Base-by-base conservation (phyloP, 768 basidiomycete species). In the Suillus fuscotomentosus region DNA sequence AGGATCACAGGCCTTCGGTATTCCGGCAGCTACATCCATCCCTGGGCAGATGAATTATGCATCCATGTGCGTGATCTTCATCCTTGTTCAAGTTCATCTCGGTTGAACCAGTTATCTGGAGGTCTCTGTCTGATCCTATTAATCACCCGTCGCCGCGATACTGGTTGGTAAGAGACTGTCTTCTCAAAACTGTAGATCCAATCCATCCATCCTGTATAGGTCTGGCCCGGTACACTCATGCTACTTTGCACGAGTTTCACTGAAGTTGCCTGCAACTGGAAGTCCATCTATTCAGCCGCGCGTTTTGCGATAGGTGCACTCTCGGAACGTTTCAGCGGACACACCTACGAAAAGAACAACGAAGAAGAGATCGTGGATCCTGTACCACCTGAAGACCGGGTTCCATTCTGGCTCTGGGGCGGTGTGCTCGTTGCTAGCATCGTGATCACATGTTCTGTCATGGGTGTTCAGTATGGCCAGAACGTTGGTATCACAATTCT, bases 371-470 rank as follows among this genome's bases (percentile, higher is more conserved):
- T 84, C 60, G 78, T 81, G 61, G 86, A 88, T 69, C 79, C 81
- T 64, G 83, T 85, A 2, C 86, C 86, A 0, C 66, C 75, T 1
- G 79, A 79, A 55, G 85, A 89, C 69, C 85, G 83, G 10, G 83
- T 88, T 43, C 88, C 86, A 10, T 69, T 76, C 10, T 76, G 75
- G 65, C 84, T 85, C 82, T 88, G 87, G 87, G 75, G 79, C 2
- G 72, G 69, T 38, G 86, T 86, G 53, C 73, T 88, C n/a, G 34
- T 80, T 51, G 42, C 78, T 56, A 82, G 81, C 66, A 81, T 81
- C 24, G 71, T 87, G 68, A 75, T 86, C 70, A 83, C 78, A 51
- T 81, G 81, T 67, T 78, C 82, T 13, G 83, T 88, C 61, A 82
- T 86, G 63, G 80, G 82, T 14, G 85, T 82, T 27, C 77, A 81